A percentile compares a stretch with the other conserved stretches of the same genome.
These are phyloP conservation scores for Populus pruinosa DNA, from an alignment of 345 rosid genomes.

Conservation along the genomic window DNA sequence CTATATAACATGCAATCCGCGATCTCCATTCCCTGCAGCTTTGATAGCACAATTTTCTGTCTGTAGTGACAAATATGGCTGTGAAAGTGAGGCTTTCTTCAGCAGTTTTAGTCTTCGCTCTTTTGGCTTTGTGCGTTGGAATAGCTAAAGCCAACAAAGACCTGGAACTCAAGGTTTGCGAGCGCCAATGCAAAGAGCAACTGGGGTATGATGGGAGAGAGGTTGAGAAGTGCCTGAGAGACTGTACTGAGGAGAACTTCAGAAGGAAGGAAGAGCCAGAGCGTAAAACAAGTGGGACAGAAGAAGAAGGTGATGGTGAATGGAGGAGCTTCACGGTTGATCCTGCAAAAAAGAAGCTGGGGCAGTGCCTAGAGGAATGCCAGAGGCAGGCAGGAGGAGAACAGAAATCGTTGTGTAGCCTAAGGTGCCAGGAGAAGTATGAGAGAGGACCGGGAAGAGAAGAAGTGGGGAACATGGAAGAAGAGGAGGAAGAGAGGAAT, in stretches of 20 bases:
- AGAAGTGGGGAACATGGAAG: neutral
- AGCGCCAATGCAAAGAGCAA: conserved; percentile 44
- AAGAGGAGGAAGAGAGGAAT: neutral
- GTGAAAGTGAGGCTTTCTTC: conserved; percentile 10
- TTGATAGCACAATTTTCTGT: too few relatives aligned
- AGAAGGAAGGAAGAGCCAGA: conserved; percentile 19
- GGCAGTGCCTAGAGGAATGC: conserved; percentile 35
- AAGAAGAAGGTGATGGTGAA: neutral
- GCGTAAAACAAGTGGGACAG: conserved; percentile 1
- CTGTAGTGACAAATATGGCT: conserved; percentile 13
- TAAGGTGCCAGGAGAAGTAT: conserved; percentile 23
- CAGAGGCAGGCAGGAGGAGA: conserved; percentile 8
- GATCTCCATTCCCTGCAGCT: neutral
- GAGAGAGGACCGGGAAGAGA: neutral
- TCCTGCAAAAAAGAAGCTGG: conserved; percentile 15
- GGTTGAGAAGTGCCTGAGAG: conserved; percentile 22
- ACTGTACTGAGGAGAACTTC: conserved; percentile 35
- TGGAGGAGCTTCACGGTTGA: conserved; percentile 1
- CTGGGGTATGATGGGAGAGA: conserved; percentile 21
- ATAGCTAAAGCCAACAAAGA: conserved; percentile 33
- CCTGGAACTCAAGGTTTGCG: conserved; percentile 47
- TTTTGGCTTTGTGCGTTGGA: conserved; percentile 20
- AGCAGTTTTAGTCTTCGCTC: conserved; percentile 13
- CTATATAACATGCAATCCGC: neutral
- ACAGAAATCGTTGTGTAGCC: conserved; percentile 24